phyloP scores from a whole-genome alignment of 164 flowering plant genomes.

The Taxillus chinensis region DNA sequence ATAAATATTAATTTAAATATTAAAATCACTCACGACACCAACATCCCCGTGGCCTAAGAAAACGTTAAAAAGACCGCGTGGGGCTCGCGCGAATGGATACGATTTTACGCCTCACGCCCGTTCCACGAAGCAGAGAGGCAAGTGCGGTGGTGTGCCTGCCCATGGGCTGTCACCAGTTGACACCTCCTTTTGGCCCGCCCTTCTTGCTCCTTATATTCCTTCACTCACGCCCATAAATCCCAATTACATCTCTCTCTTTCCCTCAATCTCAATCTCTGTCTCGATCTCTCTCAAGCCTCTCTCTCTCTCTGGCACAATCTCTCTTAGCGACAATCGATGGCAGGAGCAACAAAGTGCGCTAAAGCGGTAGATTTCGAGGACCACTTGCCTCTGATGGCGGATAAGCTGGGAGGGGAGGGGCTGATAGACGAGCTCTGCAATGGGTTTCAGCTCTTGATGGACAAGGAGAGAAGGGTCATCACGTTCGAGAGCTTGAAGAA shows the following conservation, averaged over 20 bases:
- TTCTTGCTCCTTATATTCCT: slow-evolving; percentile 10
- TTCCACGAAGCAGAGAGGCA: slow-evolving; percentile 15
- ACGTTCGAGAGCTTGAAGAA: slow-evolving; percentile 45
- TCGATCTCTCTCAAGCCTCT: slow-evolving; percentile 7
- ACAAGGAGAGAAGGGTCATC: slow-evolving; percentile 35
- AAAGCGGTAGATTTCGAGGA: slow-evolving; percentile 32
- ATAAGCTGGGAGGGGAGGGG: slow-evolving; percentile 43
- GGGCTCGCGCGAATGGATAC: not conserved
- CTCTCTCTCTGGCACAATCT: not conserved
- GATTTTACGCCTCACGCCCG: not conserved
- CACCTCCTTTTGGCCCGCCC: not conserved
- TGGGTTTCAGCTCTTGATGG: slow-evolving; percentile 46
- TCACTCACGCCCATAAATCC: not conserved
- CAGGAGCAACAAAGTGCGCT: slow-evolving; percentile 2
- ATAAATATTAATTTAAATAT: too few species aligned
- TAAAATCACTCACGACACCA: too few species aligned
- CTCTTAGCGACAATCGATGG: slow-evolving; percentile 10
- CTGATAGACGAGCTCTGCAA: slow-evolving; percentile 46
- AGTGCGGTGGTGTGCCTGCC: slow-evolving; percentile 16
- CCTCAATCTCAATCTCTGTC: not conserved
- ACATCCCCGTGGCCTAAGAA: too few species aligned
- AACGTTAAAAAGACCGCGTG: too few species aligned
- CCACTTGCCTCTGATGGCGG: slow-evolving; percentile 38
- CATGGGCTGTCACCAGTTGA: slow-evolving; percentile 19
- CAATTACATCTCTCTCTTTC: not conserved